Evolutionary conservation across 73 alveolate genomes (phyloP), one percentile per base, ranked within the genome.

Genomic region (Paramecium sonneborni): DNA sequence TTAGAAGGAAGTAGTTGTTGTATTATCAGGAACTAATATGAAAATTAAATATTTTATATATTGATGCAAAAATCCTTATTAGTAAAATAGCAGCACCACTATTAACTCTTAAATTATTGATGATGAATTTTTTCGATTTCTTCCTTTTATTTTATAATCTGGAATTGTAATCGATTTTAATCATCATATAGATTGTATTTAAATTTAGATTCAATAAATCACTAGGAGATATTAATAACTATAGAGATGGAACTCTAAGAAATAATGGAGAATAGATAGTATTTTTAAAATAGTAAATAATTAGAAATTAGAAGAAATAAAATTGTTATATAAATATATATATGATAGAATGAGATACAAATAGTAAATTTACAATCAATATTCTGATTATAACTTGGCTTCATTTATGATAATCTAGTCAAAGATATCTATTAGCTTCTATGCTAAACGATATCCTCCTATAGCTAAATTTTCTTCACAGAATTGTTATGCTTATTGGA

Each of bases 381-480:
- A 18, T 21, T 3, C 57, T 8, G 3, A 46, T 14, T 1, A 4
- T 46, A 46, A 12, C 23, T 46, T 46, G 24, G 57, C 57, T 46
- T 76, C 88, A 41, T 76, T 76, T 32, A 0, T 14, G 3, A 76
- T 1, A 9, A 76, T 76, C 20, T 24, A 6, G 7, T 76, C 88
- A 18, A 9, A 76, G 12, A 76, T 76, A 14, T 76, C 88, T n/a
- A 37, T 76, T 14, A 76, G 8, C 10, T 76, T 76, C 38, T 26
- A 69, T 14, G 93, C 93, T 43, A 87, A 87, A 38, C 93, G 43
- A 44, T 87, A 87, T 24, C 93, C 93, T n/a, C 93, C 93, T 35
- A 87, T 35, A 2, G 76, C 93, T 18, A 87, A 26, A 44, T 87
- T 34, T 41, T 87, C 52, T 79, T 87, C 86, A 46, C 85, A 68